Evolutionary conservation across 495 filamentous ascomycete genomes (phyloP), one percentile per base, ranked within the genome.

Genomic region (Annulohypoxylon nitens): DNA sequence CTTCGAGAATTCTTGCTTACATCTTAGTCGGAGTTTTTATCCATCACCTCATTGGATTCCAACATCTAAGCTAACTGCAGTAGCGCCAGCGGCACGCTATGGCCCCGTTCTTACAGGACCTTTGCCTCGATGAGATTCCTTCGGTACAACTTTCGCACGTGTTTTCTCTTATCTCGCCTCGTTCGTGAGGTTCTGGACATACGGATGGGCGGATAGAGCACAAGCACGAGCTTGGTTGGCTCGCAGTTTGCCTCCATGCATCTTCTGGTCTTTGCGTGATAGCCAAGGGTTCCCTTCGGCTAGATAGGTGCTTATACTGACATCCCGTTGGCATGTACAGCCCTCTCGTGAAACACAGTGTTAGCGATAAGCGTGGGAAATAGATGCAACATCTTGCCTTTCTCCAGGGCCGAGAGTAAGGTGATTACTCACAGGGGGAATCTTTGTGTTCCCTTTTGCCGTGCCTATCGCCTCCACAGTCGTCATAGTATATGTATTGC

Each of bases 21-120:
- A 16, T 33, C 12, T 18, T 30, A 16, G 30, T 48, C 70, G 70
- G 70, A 73, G 70, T 73, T 69, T 73, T 73, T 73, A 65, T 57
- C 61, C 3, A 58, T 47, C 14, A 71, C 23, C 12, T 55, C 54
- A 61, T 71, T 70, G 67, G 67, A 36, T 64, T 70, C 53, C 43
- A 60, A 26, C n/a, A 18, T n/a, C 36, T 36, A 16, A 30, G 37
- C 37, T 8, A 64, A 14, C 39, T 50, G n/a, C 53, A 39, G 25
- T 20, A 20, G 43, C 16, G 43, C 18, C 39, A 62, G 50, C 4
- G 33, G 30, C 14, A 50, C 41, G 54, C 33, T 70, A 16, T 70
- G 54, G 53, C 37, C 67, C 51, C 23, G 16, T 53, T 18, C 0
- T 10, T 18, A 14, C 34, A 10, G 37, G 43, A 3, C 20, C 18